These are phyloP conservation scores for Cyberlindnera amylophila DNA, from an alignment of 805 yeast species.

Conservation along the genomic window DNA sequence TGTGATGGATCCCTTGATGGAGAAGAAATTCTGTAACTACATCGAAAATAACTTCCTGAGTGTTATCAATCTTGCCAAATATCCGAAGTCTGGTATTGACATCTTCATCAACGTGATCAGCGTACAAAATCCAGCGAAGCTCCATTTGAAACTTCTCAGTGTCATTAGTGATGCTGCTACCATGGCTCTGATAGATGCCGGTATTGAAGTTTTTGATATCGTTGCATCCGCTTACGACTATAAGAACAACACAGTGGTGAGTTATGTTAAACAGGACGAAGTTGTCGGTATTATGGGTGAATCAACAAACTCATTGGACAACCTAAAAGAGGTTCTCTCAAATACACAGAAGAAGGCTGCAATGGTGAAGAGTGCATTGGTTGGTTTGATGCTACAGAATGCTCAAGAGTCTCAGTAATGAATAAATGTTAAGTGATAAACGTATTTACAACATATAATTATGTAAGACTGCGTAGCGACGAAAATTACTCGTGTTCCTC, in stretches of 20 bases:
- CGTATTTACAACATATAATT: not conserved
- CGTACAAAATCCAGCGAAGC: constrained; percentile 29
- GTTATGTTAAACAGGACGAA: constrained; percentile 54
- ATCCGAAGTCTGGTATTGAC: constrained; percentile 89
- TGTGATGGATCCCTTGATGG: constrained; percentile 30
- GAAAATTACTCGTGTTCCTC: constrained; percentile 2
- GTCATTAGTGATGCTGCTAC: constrained; percentile 46
- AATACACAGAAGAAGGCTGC: constrained; percentile 13
- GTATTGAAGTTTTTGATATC: constrained; percentile 73
- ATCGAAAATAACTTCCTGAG: constrained; percentile 35
- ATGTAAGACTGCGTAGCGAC: not conserved
- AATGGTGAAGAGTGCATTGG: constrained; percentile 12
- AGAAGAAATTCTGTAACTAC: constrained; percentile 43
- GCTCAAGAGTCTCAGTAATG: constrained; percentile 2
- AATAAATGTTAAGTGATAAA: not conserved
- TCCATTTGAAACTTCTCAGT: constrained; percentile 30
- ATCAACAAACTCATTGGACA: constrained; percentile 18
- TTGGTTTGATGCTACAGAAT: constrained; percentile 9
- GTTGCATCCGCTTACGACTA: constrained; percentile 59
- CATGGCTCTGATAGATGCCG: constrained; percentile 79
- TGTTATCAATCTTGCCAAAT: constrained; percentile 50
- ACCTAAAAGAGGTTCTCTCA: constrained; percentile 11
- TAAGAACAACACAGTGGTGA: constrained; percentile 40
- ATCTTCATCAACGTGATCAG: constrained; percentile 67
- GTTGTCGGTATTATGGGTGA: constrained; percentile 60